These are phyloP conservation scores for Lactarius pseudohatsudake DNA, from an alignment of 768 basidiomycete genomes.

Conservation along the genomic window DNA sequence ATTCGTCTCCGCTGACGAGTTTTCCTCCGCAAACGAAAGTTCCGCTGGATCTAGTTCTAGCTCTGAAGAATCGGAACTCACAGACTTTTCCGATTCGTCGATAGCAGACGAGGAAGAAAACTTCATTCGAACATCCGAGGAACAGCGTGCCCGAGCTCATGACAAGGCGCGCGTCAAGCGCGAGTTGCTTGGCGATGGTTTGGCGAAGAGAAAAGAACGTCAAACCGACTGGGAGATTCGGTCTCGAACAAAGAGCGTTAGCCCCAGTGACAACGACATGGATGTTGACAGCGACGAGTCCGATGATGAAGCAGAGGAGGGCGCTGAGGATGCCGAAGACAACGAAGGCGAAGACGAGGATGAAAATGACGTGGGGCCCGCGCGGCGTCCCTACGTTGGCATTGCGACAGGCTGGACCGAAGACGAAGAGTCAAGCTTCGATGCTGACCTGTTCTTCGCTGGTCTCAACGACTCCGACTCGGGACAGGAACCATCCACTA, in stretches of 20 bases:
- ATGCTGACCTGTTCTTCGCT: slow-evolving; percentile 82
- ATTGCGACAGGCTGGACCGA: slow-evolving; percentile 78
- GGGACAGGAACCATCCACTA: slow-evolving; percentile 42
- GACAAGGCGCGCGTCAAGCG: slow-evolving; percentile 57
- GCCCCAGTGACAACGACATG: slow-evolving; percentile 58
- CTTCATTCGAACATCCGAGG: slow-evolving; percentile 26
- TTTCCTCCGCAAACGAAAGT: slow-evolving; percentile 35
- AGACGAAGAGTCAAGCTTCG: slow-evolving; percentile 73
- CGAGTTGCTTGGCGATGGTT: slow-evolving; percentile 57
- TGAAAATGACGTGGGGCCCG: slow-evolving; percentile 35
- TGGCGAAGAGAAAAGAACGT: slow-evolving; percentile 37
- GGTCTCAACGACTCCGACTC: slow-evolving; percentile 58
- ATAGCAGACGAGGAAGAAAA: slow-evolving; percentile 27
- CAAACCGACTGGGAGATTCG: slow-evolving; percentile 29
- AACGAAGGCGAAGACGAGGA: slow-evolving; percentile 46
- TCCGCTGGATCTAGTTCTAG: slow-evolving; percentile 30
- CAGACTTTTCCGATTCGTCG: slow-evolving; percentile 29
- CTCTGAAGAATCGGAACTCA: slow-evolving; percentile 24
- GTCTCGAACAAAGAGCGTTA: slow-evolving; percentile 24
- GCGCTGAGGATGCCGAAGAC: slow-evolving; percentile 45
- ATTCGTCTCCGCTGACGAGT: slow-evolving; percentile 30
- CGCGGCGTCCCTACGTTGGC: slow-evolving; percentile 52
- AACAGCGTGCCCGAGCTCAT: slow-evolving; percentile 25
- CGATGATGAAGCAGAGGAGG: slow-evolving; percentile 58
- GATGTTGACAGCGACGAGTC: slow-evolving; percentile 58